Evolutionary conservation across 2,329 filamentous ascomycete genomes (phyloP), one percentile per base, ranked within the genome.

Genomic region (Bipolaris victoriae): DNA sequence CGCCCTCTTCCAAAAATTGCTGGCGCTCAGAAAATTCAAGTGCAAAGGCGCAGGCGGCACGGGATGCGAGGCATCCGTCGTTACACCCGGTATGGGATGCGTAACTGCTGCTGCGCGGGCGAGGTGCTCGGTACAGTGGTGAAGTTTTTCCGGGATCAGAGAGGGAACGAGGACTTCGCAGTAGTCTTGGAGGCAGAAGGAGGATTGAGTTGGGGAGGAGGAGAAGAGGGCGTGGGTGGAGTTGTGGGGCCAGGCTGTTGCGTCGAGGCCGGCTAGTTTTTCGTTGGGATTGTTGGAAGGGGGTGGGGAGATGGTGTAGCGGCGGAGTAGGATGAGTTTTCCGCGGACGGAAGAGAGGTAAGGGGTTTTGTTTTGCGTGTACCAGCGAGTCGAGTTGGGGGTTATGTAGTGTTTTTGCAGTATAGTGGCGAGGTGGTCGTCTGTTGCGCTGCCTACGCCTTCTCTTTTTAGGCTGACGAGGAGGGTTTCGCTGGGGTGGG

Each of bases 381-480:
- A 95, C 94, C 94, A 98, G 58, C 83, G 81, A 3, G 74, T 71
- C 52, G 81, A 79, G n/a, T 78, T 73, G 57, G 83, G 81, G 24
- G 87, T 84, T 77, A 74, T 67, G 60, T 96, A 97, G 75, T 90
- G 87, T 61, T 86, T 81, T 64, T 86, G 84, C 13, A 98, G 82
- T 69, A 94, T 88, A 52, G 83, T 85, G 61, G 87, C 87, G 50
- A 98, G 85, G 64, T 96, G 88, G 62, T 88, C 84, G 74, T 98
- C 95, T 11, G 86, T 91, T 43, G 89, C 86, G 50, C 85, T 87
- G 52, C 94, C 94, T 0, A 90, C 85, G 18, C 95, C 95, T 79
- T 99, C 95, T 58, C 92, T 88, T 80, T 99, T 99, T 67, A 99
- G 73, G 53, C 89, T 93, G 76, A 98, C 84, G 66, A 98, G 86